Evolutionary conservation across 768 basidiomycete species (phyloP).

Genomic region (Hydnomerulius pinastri): DNA sequence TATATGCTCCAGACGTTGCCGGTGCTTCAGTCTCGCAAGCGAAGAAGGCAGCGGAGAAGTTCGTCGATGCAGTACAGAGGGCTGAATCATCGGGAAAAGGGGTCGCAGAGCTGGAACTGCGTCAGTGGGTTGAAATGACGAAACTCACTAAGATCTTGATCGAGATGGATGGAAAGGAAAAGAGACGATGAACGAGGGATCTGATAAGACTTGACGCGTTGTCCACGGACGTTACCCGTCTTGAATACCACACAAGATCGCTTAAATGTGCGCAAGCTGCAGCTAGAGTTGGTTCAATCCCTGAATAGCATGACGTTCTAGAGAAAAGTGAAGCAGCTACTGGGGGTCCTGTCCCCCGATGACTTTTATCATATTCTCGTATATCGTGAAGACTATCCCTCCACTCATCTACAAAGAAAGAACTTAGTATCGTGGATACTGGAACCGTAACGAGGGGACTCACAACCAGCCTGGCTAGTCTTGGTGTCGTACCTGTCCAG

Average conservation of each 20-base stretch:
- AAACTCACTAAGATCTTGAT: conserved; percentile 19
- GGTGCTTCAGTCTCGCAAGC: conserved; percentile 10
- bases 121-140: conserved; percentile 22
- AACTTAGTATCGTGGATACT: conserved; percentile 1
- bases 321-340: not conserved
- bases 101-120: conserved; percentile 15
- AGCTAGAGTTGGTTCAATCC: not conserved
- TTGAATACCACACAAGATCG: not conserved
- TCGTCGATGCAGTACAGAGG: conserved; percentile 14
- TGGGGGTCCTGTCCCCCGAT: conserved; percentile 33
- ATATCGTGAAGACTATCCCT: conserved; percentile 90
- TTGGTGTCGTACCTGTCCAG: conserved; percentile 96
- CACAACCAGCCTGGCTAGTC: conserved; percentile 82
- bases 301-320: too few relatives aligned
- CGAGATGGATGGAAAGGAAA: conserved; percentile 2
- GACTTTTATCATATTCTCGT: conserved; percentile 76
- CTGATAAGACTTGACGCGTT: not conserved
- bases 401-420: conserved; percentile 70
- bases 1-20: conserved; percentile 12
- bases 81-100: conserved; percentile 12
- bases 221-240: not conserved
- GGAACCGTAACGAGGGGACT: conserved; percentile 29
- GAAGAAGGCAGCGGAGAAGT: conserved; percentile 4
- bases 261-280: not conserved
- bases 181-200: not conserved